These are phyloP conservation scores for Penicillium maclennaniae DNA, from an alignment of 495 filamentous ascomycete species.

Conservation along the genomic window DNA sequence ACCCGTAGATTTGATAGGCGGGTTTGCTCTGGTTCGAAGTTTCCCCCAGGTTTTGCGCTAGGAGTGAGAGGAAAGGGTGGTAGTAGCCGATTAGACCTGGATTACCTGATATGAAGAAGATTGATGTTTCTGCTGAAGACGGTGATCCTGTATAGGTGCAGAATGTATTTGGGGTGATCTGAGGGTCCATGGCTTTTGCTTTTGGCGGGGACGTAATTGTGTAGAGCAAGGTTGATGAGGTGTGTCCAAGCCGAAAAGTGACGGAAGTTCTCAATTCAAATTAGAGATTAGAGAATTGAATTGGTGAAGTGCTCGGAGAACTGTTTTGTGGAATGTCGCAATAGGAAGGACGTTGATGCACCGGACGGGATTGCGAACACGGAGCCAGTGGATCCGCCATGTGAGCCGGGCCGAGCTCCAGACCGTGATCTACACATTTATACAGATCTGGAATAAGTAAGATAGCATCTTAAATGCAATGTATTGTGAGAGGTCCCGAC, in stretches of 20 bases:
- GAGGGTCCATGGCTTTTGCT: slow-evolving; percentile 15
- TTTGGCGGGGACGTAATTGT: neutral
- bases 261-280: too few species aligned
- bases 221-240: neutral
- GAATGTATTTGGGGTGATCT: slow-evolving; percentile 34
- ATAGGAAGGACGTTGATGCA: neutral
- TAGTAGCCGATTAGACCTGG: slow-evolving; percentile 86
- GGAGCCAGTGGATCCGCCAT: slow-evolving; percentile 14
- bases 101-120: slow-evolving; percentile 81
- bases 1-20: slow-evolving; percentile 55
- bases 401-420: slow-evolving; percentile 3
- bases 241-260: neutral
- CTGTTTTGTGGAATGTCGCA: neutral
- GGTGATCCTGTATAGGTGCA: slow-evolving; percentile 19
- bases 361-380: neutral
- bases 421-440: neutral
- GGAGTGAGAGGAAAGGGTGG: slow-evolving; percentile 59
- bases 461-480: slow-evolving; percentile 8
- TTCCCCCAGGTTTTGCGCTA: slow-evolving; percentile 28
- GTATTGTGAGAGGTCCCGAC: slow-evolving; percentile 18
- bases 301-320: neutral
- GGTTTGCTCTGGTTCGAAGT: neutral
- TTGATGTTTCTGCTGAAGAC: slow-evolving; percentile 20
- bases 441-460: neutral
- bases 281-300: too few species aligned